These are phyloP conservation scores for Dipodascopsis uninucleata DNA, from an alignment of 805 yeast species.

Conservation along the genomic window DNA sequence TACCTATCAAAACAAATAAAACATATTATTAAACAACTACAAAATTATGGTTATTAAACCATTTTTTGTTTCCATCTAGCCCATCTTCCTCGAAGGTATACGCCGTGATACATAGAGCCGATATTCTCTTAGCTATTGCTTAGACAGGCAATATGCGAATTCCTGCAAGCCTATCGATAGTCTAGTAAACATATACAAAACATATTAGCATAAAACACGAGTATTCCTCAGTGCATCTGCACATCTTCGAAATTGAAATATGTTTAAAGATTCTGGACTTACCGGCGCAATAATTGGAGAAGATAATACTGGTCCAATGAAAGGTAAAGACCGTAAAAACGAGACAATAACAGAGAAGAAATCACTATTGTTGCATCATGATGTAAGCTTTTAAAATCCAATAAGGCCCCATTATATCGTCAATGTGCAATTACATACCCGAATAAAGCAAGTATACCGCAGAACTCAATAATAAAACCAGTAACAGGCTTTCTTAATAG, in stretches of 20 bases:
- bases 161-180: conserved; percentile 60
- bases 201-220: neutral
- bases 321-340: conserved; percentile 81
- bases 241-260: neutral
- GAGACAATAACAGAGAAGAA: conserved; percentile 81
- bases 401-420: neutral
- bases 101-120: too few relatives aligned
- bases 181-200: conserved; percentile 23
- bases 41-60: too few relatives aligned
- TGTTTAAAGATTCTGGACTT: conserved; percentile 13
- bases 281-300: conserved; percentile 80
- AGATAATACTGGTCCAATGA: conserved; percentile 79
- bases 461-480: conserved; percentile 79
- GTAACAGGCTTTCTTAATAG: conserved; percentile 70
- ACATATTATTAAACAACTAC: too few relatives aligned
- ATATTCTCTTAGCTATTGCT: conserved; percentile 13
- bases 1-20: too few relatives aligned
- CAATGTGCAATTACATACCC: conserved; percentile 38
- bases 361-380: conserved; percentile 46
- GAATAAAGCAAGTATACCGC: conserved; percentile 87
- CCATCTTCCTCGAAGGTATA: too few relatives aligned
- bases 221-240: too few relatives aligned
- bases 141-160: conserved; percentile 64
- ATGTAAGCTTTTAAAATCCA: neutral
- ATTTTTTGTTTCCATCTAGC: too few relatives aligned